These are phyloP conservation scores for Peniophora sp. DNA, from an alignment of 1,284 basidiomycete species.

Conservation along the genomic window DNA sequence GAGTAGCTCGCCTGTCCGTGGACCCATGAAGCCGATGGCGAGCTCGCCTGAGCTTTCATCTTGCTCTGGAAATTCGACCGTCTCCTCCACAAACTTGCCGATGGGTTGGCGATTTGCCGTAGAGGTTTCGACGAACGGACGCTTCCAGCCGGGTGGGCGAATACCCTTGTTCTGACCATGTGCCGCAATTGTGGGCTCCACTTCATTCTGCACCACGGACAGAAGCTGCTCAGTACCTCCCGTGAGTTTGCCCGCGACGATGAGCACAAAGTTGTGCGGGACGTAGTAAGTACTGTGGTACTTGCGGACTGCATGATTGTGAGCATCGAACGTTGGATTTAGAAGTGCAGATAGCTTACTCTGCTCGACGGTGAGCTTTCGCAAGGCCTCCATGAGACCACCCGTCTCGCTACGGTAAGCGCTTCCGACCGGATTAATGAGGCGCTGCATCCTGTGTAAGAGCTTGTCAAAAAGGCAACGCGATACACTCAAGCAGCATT, in stretches of 20 bases:
- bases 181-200: constrained; percentile 75
- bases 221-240: constrained; percentile 65
- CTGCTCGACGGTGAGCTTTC: constrained; percentile 83
- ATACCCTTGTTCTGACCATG: constrained; percentile 66
- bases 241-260: constrained; percentile 75
- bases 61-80: constrained; percentile 94
- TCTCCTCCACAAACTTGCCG: constrained; percentile 44
- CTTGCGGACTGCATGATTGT: constrained; percentile 59
- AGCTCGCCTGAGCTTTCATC: constrained; percentile 95
- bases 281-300: constrained; percentile 93
- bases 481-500: background rate
- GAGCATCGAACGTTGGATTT: background rate
- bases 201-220: constrained; percentile 69
- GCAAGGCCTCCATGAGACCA: constrained; percentile 88
- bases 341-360: constrained; percentile 44
- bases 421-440: constrained; percentile 76
- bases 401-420: constrained; percentile 97
- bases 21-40: constrained; percentile 75
- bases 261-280: constrained; percentile 87
- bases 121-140: constrained; percentile 89
- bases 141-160: constrained; percentile 78
- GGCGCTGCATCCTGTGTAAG: constrained; percentile 59
- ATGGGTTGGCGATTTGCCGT: constrained; percentile 62
- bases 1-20: constrained; percentile 66
- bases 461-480: constrained; percentile 7